A percentile compares a stretch with the other conserved stretches of the same genome.
Evolutionary conservation across 495 filamentous ascomycete genomes (phyloP).

Genomic region (Xylaria castorea): DNA sequence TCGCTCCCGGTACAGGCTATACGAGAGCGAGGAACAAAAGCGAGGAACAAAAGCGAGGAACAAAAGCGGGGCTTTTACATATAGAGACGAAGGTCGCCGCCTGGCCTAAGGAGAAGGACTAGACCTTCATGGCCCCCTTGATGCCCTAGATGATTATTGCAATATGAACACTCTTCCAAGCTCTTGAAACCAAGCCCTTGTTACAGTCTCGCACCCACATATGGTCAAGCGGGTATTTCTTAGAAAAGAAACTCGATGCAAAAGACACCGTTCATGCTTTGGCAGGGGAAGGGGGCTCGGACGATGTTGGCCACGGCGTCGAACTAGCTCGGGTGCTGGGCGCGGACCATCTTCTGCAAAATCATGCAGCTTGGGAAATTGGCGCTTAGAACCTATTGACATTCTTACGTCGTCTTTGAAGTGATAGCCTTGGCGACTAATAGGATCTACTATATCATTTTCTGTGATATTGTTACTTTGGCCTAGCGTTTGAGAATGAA

Average conservation of each 20-base stretch:
- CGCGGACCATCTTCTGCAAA: conserved; percentile 49
- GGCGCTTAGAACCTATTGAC: conserved; percentile 41
- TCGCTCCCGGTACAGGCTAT: no score
- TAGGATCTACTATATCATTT: background rate
- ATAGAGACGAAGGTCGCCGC: no score
- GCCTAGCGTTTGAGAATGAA: background rate
- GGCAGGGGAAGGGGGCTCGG: conserved; percentile 22
- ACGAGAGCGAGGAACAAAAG: no score
- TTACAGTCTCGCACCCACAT: conserved; percentile 50
- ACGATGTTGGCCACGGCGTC: conserved; percentile 30
- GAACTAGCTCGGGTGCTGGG: conserved; percentile 39
- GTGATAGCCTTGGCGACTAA: background rate
- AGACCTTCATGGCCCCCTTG: no score
- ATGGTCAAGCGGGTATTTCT: conserved; percentile 55
- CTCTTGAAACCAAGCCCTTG: no score
- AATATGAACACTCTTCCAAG: no score
- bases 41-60: no score
- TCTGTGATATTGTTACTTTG: background rate
- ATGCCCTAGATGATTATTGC: no score
- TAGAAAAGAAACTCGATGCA: conserved; percentile 29
- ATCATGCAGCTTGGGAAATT: conserved; percentile 42
- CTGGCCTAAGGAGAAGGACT: no score
- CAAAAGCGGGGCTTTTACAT: no score
- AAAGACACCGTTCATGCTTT: background rate
- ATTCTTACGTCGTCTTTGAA: conserved; percentile 34